phyloP scores from a whole-genome alignment of 768 basidiomycete genomes.

The Naematelia encephala region DNA sequence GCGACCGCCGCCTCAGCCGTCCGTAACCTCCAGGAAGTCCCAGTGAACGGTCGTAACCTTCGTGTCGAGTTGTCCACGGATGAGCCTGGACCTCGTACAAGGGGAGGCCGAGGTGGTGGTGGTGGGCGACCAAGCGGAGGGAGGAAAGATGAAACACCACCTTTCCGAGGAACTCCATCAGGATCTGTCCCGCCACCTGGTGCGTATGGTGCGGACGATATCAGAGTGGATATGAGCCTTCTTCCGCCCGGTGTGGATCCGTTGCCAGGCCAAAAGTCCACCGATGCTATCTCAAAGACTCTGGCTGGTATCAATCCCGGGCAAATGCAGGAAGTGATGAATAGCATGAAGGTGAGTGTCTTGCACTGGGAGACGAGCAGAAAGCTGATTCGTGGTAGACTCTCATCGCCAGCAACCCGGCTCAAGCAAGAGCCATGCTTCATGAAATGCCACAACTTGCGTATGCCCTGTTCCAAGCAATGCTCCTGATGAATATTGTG shows the following conservation, averaged over 20 bases:
- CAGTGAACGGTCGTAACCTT: slow-evolving; percentile 86
- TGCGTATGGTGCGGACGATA: slow-evolving; percentile 1
- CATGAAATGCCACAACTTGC: slow-evolving; percentile 84
- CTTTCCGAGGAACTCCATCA: not conserved
- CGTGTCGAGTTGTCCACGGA: slow-evolving; percentile 71
- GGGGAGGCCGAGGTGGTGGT: slow-evolving; percentile 12
- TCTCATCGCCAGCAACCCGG: slow-evolving; percentile 85
- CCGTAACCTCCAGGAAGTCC: slow-evolving; percentile 87
- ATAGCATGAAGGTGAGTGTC: slow-evolving; percentile 88
- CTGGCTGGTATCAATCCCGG: slow-evolving; percentile 77
- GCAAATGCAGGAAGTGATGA: slow-evolving; percentile 86
- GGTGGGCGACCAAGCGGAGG: slow-evolving; percentile 22
- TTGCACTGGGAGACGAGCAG: not conserved
- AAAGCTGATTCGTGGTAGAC: slow-evolving; percentile 63
- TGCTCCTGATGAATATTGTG: slow-evolving; percentile 88
- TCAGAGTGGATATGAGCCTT: slow-evolving; percentile 54
- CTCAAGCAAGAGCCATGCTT: slow-evolving; percentile 77
- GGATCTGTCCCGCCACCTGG: slow-evolving; percentile 10
- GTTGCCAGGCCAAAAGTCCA: slow-evolving; percentile 64
- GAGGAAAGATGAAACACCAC: slow-evolving; percentile 15
- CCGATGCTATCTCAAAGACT: slow-evolving; percentile 80
- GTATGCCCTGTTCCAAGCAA: slow-evolving; percentile 92
- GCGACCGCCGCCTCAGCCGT: slow-evolving; percentile 94
- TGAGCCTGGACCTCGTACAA: slow-evolving; percentile 32
- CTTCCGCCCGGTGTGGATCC: slow-evolving; percentile 75